phyloP scores from a whole-genome alignment of 768 basidiomycete species.

The Leccinum ochraceum region DNA sequence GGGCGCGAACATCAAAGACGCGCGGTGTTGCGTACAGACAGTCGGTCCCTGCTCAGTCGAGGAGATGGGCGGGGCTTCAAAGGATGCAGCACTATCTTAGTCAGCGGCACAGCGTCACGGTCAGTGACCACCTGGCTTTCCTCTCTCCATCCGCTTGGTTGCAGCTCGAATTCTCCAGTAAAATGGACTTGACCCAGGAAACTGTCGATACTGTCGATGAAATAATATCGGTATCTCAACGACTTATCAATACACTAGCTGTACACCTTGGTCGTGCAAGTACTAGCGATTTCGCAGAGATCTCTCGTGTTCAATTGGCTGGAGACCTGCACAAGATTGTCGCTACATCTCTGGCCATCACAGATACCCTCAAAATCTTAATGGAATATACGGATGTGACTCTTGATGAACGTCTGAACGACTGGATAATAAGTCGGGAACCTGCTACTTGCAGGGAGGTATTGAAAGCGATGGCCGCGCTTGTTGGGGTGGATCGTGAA shows the following conservation, averaged over 20 bases:
- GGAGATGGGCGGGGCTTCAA: too few relatives aligned
- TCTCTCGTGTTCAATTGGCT: background rate
- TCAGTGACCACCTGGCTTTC: background rate
- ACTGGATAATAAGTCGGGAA: background rate
- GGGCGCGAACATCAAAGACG: too few relatives aligned
- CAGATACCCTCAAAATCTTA: background rate
- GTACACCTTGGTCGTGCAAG: background rate
- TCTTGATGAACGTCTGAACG: background rate
- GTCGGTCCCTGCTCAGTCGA: too few relatives aligned
- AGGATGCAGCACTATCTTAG: too few relatives aligned
- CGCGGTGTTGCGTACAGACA: too few relatives aligned
- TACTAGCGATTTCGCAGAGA: background rate
- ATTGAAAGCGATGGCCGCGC: background rate
- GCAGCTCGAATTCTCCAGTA: background rate
- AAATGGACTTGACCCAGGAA: background rate
- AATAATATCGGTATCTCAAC: background rate
- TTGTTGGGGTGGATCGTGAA: background rate
- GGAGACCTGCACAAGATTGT: conserved; percentile 1
- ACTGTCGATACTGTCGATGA: background rate
- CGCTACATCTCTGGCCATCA: background rate
- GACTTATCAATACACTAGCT: background rate
- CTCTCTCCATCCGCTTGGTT: background rate
- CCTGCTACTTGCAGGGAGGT: background rate
- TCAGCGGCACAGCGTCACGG: too few relatives aligned
- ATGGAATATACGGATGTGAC: background rate